Evolutionary conservation across 1,284 basidiomycete species (phyloP).

Genomic region (Anthracocystis panici-leucophaei): DNA sequence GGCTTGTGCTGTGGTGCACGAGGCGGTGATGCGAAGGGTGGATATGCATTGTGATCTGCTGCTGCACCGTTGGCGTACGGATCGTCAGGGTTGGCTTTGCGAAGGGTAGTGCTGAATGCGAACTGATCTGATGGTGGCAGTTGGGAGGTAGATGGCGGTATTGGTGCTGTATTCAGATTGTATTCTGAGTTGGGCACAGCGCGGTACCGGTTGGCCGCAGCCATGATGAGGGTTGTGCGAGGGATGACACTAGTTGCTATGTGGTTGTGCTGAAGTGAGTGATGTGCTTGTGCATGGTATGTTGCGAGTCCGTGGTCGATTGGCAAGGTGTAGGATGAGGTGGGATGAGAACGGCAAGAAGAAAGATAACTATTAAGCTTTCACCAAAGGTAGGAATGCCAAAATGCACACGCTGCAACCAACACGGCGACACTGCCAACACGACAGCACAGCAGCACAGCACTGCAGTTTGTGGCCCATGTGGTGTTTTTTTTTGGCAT

Average conservation of each 20-base stretch:
- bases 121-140: conserved; percentile 39
- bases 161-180: conserved; percentile 17
- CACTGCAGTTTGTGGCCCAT: not conserved
- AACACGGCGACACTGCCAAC: not conserved
- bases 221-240: conserved; percentile 25
- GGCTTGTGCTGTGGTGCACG: conserved; percentile 18
- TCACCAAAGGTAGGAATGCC: too few relatives aligned
- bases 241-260: conserved; percentile 1
- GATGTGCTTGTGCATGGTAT: not conserved
- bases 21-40: conserved; percentile 37
- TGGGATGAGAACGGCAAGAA: not conserved
- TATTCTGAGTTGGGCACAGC: conserved; percentile 31
- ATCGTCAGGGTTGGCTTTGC: conserved; percentile 46
- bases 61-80: conserved; percentile 16
- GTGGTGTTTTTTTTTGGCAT: too few relatives aligned
- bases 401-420: not conserved
- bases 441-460: not conserved
- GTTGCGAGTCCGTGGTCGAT: not conserved
- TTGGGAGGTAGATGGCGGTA: conserved; percentile 20
- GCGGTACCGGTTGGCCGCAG: conserved; percentile 30
- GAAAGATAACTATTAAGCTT: not conserved
- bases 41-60: conserved; percentile 8
- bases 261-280: not conserved
- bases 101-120: conserved; percentile 57
- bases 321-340: not conserved